A percentile compares a stretch with the other conserved stretches of the same genome.
Evolutionary conservation across 1,139 yeast species (phyloP).

Genomic region (Saccharomyces hybrid): DNA sequence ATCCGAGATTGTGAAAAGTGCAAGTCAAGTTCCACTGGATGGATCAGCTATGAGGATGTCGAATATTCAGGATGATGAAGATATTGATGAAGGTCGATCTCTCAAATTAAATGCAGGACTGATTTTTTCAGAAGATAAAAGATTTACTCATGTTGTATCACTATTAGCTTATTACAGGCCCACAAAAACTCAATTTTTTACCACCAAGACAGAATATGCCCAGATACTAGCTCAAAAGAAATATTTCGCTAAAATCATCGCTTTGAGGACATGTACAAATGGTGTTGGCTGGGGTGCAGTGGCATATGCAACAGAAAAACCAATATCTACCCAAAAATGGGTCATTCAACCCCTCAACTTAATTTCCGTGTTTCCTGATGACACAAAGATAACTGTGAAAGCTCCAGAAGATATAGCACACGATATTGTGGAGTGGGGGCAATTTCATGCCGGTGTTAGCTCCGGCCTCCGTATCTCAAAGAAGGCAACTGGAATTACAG

Average conservation of each 20-base stretch:
- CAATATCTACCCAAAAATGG: constrained; percentile 77
- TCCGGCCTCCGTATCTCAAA: constrained; percentile 73
- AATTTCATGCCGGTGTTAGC: constrained; percentile 87
- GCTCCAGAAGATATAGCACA: constrained; percentile 48
- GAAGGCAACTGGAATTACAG: constrained; percentile 64
- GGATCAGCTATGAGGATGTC: constrained; percentile 2
- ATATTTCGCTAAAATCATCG: constrained; percentile 54
- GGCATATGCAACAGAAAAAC: constrained; percentile 61
- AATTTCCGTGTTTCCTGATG: constrained; percentile 59
- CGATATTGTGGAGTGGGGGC: constrained; percentile 66
- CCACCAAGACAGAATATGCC: constrained; percentile 24
- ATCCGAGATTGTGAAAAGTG: constrained; percentile 13
- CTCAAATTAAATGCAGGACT: constrained; percentile 32
- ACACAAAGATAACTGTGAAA: constrained; percentile 49
- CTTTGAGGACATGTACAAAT: constrained; percentile 64
- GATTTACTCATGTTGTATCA: constrained; percentile 70
- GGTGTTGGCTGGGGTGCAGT: constrained; percentile 73
- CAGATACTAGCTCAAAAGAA: constrained; percentile 40
- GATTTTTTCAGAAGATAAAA: constrained; percentile 68
- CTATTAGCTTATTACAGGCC: constrained; percentile 30
- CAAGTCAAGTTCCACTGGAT: constrained; percentile 7
- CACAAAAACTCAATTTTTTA: constrained; percentile 20
- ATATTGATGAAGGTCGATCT: constrained; percentile 16
- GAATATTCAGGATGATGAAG: constrained; percentile 12
- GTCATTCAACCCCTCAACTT: constrained; percentile 73